Conservation (phyloP, 345 rosid genomes). For the Pistacia atlantica region DNA sequence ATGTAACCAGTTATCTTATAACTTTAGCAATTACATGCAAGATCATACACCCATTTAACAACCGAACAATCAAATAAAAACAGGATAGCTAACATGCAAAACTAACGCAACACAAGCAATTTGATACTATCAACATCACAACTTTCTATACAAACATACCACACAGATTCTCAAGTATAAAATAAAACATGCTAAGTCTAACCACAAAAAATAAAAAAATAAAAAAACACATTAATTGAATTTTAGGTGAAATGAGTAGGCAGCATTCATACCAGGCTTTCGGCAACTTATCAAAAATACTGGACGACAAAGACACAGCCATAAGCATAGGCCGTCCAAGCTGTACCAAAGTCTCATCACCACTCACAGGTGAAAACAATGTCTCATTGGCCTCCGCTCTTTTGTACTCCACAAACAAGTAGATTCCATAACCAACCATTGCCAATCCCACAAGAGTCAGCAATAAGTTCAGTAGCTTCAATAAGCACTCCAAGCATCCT, state of each 20-base stretch:
- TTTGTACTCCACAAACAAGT: conserved; percentile 80
- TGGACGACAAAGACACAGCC: conserved; percentile 57
- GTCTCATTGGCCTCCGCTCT: conserved; percentile 32
- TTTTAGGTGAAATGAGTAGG: not conserved
- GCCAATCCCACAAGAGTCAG: conserved; percentile 78
- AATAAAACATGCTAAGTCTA: conserved; percentile 2
- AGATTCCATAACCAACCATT: conserved; percentile 94
- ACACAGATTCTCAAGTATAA: conserved; percentile 1
- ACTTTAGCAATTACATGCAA: not conserved
- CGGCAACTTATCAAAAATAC: conserved; percentile 62
- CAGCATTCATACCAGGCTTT: conserved; percentile 75
- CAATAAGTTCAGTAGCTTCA: conserved; percentile 83
- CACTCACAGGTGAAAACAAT: conserved; percentile 30
- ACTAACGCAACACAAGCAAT: not conserved
- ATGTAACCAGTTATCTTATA: not conserved
- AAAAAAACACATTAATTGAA: conserved; percentile 3
- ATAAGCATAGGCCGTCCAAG: conserved; percentile 89
- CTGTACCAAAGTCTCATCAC: conserved; percentile 40
- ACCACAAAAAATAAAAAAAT: not conserved
- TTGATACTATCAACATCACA: not conserved
- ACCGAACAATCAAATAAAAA: not conserved
- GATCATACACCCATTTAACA: not conserved
- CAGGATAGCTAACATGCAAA: not conserved
- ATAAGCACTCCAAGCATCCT: conserved; percentile 76
- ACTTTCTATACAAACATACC: not conserved